Evolutionary conservation across 2,329 filamentous ascomycete genomes (phyloP), one percentile per base, ranked within the genome.

Genomic region (Clonostachys chloroleuca): DNA sequence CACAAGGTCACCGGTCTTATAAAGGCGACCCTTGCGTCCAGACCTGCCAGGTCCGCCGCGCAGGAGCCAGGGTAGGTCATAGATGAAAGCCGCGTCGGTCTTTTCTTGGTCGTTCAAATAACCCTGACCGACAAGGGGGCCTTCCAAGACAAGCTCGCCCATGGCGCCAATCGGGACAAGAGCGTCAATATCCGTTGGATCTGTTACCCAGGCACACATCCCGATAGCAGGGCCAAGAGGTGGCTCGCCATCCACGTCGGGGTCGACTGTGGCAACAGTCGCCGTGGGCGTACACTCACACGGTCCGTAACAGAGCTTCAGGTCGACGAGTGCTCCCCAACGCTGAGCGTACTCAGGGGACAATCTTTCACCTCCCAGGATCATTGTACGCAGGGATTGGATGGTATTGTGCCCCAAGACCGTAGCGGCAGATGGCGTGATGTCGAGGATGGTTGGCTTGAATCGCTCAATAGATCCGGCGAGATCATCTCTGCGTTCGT

Each of bases 1-100:
- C 3, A 61, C 74, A 12, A 77, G 61, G 52, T 78, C 74, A 7
- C 75, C 74, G 2, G 74, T 75, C 42, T 67, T 68, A 50, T 76
- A 78, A 13, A 70, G 50, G 2, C 83, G 80, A 2, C 91, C 91
- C 12, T 17, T 41, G n/a, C 51, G 51, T 10, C 52, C 54, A 2
- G 17, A 24, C 5, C 39, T 40, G 12, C 60, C 58, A 9, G 49
- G 48, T 16, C 53, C 54, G 6, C 42, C 42, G 39, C 30, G 40
- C 13, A 30, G 2, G 3, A 57, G 45, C 56, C 55, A 59, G 3
- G 40, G 17, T 2, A 47, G 16, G 5, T 45, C 16, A 2, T 40
- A 14, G 6, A 64, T 52, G n/a, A 62, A 63, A 1, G 54, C 53
- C 2, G 45, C 6, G 47, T 58, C 45, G 64, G 71, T 64, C 7